Base-by-base conservation (phyloP, 2,329 filamentous ascomycete genomes). In the Colletotrichum tropicale region DNA sequence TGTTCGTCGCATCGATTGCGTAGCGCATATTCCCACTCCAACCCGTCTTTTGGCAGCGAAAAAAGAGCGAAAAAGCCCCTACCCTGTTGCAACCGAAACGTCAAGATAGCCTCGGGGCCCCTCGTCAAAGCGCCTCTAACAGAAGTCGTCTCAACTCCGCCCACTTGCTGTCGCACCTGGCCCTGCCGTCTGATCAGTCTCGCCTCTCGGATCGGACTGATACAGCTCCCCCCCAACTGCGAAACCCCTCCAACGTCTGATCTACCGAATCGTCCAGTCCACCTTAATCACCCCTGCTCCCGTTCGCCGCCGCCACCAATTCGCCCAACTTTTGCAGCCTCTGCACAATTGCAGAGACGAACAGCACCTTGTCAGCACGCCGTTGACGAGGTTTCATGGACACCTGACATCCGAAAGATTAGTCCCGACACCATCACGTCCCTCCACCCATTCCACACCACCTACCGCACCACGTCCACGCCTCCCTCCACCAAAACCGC, bases 231-330 rank as follows among this genome's bases (percentile, higher is more conserved):
- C 52, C 72, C 43, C 77, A 80, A 80, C 80, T 82, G 79, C 87
- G 86, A 89, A 88, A 89, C 87, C 79, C 74, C 82, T 86, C 84
- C 82, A 84, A 84, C 85, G 87, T 88, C 85, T 88, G 85, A 85
- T 87, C 84, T 82, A 80, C 81, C 55, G 58, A 67, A 38, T 68
- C 71, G 65, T 55, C 73, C 48, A 72, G 72, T 68, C 72, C 72
- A 76, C 43, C 65, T 32, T 43, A 65, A 52, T 26, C 48, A 26
- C 67, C 68, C 55, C 62, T 60, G 55, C 67, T 56, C 66, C 74
- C 34, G 55, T 74, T 77, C 77, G 77, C 76, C 77, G 79, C 75
- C 77, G 77, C 78, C 77, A 77, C 77, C 64, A 67, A 65, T 61
- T 66, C 74, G 55, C 60, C 61, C 30, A 52, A 52, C 43, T 21